Evolutionary conservation across 768 basidiomycete genomes (phyloP).

Genomic region (Porpolomopsis calyptriformis): DNA sequence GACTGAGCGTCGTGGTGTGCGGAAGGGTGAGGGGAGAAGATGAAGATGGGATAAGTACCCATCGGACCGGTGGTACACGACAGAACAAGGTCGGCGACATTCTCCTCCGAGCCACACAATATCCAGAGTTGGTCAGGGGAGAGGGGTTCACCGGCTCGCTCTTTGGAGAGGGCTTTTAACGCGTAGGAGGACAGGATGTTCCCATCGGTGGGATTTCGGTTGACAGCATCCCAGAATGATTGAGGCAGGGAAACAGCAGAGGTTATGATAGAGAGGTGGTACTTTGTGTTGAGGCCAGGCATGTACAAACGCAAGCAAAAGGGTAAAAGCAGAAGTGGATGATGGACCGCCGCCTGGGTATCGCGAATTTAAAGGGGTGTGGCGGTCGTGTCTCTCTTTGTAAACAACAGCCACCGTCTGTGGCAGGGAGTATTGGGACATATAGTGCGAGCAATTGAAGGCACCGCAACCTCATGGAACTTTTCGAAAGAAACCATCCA

Average conservation of each 20-base stretch:
- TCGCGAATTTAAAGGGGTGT: no score
- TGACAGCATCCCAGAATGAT: constrained; percentile 21
- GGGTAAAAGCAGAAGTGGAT: no score
- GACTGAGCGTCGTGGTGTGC: constrained; percentile 20
- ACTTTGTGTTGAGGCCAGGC: constrained; percentile 2
- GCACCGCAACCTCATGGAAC: not conserved
- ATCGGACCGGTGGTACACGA: constrained; percentile 35
- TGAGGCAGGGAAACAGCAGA: constrained; percentile 23
- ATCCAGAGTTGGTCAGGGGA: constrained; percentile 15
- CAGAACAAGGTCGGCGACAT: constrained; percentile 29
- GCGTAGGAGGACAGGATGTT: constrained; percentile 18
- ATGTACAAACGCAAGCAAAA: constrained; percentile 4
- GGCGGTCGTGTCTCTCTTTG: not conserved
- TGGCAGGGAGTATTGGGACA: no score
- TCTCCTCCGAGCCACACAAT: constrained; percentile 27
- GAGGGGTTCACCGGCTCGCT: not conserved
- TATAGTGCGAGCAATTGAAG: not conserved
- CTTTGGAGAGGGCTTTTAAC: constrained; percentile 7
- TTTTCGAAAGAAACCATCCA: no score
- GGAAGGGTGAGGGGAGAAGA: constrained; percentile 28
- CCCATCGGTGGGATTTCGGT: constrained; percentile 17
- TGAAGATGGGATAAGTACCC: constrained; percentile 42
- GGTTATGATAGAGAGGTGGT: constrained; percentile 10
- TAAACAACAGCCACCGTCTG: no score
- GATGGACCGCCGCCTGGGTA: no score